phyloP scores from a whole-genome alignment of 2,329 filamentous ascomycete genomes.

The Nemania sp. region DNA sequence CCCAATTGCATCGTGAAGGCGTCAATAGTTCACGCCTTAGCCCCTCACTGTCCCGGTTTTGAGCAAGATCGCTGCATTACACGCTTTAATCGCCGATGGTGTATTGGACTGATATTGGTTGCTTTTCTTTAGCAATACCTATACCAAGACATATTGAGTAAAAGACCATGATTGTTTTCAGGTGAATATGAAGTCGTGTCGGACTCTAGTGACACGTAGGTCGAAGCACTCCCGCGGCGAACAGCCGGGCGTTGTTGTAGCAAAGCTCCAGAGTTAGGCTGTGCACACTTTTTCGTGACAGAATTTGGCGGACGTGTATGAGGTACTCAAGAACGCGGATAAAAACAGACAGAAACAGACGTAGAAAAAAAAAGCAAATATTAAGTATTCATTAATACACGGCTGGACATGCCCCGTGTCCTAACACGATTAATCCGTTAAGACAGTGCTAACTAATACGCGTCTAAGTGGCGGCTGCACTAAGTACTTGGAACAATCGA shows the following conservation, averaged over 20 bases:
- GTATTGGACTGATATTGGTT: not conserved
- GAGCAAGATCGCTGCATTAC: not conserved
- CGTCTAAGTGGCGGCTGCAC: no score
- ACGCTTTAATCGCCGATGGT: not conserved
- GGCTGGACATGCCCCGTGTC: no score
- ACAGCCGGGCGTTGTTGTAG: not conserved
- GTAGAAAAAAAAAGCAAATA: no score
- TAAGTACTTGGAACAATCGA: no score
- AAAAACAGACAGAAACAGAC: no score
- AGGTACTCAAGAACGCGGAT: no score
- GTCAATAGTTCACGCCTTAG: not conserved
- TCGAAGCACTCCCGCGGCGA: not conserved
- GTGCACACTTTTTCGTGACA: no score
- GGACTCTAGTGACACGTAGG: not conserved
- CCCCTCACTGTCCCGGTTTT: not conserved
- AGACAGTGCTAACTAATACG: no score
- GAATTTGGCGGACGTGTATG: no score
- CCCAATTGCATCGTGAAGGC: not conserved
- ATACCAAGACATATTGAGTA: not conserved
- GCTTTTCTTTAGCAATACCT: no score
- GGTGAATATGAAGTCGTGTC: not conserved
- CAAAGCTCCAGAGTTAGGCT: not conserved
- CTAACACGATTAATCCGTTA: no score
- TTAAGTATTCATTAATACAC: no score
- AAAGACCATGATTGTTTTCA: constrained; percentile 3